phyloP scores from a whole-genome alignment of 139 green algal genomes.

The Picochlorum sp. region DNA sequence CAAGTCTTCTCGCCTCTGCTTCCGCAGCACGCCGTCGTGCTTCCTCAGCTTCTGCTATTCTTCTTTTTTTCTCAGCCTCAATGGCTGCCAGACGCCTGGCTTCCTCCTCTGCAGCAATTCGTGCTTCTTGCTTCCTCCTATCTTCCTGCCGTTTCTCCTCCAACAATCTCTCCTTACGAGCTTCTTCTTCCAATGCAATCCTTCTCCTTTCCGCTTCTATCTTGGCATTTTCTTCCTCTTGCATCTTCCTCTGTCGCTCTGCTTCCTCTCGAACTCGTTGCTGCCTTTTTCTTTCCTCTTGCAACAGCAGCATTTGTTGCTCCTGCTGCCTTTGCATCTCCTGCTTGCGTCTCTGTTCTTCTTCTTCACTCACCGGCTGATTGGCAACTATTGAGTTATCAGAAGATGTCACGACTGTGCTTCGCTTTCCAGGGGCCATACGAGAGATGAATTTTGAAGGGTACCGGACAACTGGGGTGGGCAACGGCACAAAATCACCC shows the following conservation, averaged over 20 bases:
- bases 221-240: background rate
- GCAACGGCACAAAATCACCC: constrained; percentile 12
- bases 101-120: constrained; percentile 1
- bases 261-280: background rate
- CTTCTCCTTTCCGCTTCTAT: background rate
- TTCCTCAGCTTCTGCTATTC: background rate
- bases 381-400: constrained; percentile 7
- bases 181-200: constrained; percentile 12
- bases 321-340: background rate
- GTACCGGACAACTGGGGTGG: constrained; percentile 7
- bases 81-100: background rate
- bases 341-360: background rate
- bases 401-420: constrained; percentile 13
- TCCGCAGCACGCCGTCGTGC: constrained; percentile 9
- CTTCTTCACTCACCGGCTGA: background rate
- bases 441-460: constrained; percentile 12
- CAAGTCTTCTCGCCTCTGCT: constrained; percentile 2
- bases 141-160: background rate
- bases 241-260: constrained; percentile 11
- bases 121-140: constrained; percentile 5
- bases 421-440: constrained; percentile 19
- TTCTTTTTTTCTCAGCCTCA: background rate
- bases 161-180: background rate
- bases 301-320: constrained; percentile 5
- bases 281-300: background rate